phyloP scores from a whole-genome alignment of 1,139 yeast species.

The Blastobotrys indianensis region DNA sequence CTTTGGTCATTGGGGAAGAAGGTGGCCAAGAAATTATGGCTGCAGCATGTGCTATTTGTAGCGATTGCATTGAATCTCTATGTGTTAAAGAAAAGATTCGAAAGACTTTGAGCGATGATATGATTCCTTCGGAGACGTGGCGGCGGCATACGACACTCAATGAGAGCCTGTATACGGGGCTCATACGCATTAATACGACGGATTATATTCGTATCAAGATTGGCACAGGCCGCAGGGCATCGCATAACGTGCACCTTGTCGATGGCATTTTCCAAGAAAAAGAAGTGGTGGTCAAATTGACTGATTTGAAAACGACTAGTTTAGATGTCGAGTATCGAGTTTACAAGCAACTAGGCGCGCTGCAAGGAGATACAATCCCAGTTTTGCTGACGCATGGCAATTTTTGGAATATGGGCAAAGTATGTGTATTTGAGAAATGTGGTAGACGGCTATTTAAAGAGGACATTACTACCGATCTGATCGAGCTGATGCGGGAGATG shows the following conservation, averaged over 20 bases:
- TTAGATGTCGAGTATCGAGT: slow-evolving; percentile 3
- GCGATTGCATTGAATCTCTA: no score
- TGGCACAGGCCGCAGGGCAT: neutral
- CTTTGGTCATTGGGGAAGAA: neutral
- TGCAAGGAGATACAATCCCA: neutral
- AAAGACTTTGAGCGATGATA: no score
- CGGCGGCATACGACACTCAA: no score
- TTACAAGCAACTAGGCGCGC: neutral
- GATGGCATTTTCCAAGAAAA: neutral
- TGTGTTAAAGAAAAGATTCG: no score
- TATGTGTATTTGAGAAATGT: slow-evolving; percentile 1
- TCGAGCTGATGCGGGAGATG: neutral
- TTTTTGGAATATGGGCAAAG: slow-evolving; percentile 8
- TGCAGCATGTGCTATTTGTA: neutral
- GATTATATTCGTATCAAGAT: neutral
- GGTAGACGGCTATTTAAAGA: slow-evolving; percentile 1
- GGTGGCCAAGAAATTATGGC: neutral
- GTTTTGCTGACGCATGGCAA: slow-evolving; percentile 1
- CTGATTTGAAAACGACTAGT: neutral
- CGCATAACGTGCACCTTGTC: neutral
- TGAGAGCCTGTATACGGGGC: neutral
- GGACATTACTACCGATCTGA: neutral
- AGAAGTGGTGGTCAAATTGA: neutral
- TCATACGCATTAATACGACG: slow-evolving; percentile 1
- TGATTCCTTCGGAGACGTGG: no score